A percentile compares a stretch with the other conserved stretches of the same genome.
Conservation (phyloP, 1,284 basidiomycete species). For the Tilletia walkeri region DNA sequence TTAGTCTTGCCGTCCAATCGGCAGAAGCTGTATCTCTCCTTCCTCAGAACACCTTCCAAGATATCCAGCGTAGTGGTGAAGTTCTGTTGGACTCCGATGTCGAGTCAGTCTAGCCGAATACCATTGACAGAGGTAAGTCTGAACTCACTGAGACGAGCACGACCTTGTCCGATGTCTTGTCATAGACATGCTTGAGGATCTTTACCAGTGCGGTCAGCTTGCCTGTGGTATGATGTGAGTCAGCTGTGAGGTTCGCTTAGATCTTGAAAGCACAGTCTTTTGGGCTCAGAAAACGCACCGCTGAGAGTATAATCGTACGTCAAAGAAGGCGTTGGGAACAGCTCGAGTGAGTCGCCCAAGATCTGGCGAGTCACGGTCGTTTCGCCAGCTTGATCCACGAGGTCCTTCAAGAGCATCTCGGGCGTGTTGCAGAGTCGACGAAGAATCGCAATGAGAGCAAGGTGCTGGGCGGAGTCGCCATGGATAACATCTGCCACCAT, state of each 20-base stretch:
- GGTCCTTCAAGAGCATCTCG: slow-evolving; percentile 73
- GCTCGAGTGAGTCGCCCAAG: slow-evolving; percentile 27
- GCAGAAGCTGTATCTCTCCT: slow-evolving; percentile 72
- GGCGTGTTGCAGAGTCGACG: slow-evolving; percentile 94
- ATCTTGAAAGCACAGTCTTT: no score
- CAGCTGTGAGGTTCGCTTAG: not conserved
- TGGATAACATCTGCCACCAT: slow-evolving; percentile 34
- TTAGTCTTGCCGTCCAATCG: slow-evolving; percentile 73
- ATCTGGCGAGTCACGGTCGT: slow-evolving; percentile 30
- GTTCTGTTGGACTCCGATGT: slow-evolving; percentile 27
- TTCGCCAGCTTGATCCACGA: slow-evolving; percentile 52
- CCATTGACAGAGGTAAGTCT: not conserved
- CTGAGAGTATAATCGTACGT: slow-evolving; percentile 27
- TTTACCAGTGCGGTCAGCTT: slow-evolving; percentile 73
- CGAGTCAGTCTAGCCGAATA: not conserved
- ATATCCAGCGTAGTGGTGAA: slow-evolving; percentile 78
- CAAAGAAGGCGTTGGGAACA: slow-evolving; percentile 34
- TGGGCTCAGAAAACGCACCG: not conserved
- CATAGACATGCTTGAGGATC: slow-evolving; percentile 66
- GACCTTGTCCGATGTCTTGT: slow-evolving; percentile 71
- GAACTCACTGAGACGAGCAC: slow-evolving; percentile 39
- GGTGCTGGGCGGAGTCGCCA: slow-evolving; percentile 36
- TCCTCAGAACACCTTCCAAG: slow-evolving; percentile 79
- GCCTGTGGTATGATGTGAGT: slow-evolving; percentile 27
- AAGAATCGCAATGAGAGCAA: slow-evolving; percentile 51